Evolutionary conservation across 495 filamentous ascomycete genomes (phyloP).

Genomic region (Apodospora peruviana): DNA sequence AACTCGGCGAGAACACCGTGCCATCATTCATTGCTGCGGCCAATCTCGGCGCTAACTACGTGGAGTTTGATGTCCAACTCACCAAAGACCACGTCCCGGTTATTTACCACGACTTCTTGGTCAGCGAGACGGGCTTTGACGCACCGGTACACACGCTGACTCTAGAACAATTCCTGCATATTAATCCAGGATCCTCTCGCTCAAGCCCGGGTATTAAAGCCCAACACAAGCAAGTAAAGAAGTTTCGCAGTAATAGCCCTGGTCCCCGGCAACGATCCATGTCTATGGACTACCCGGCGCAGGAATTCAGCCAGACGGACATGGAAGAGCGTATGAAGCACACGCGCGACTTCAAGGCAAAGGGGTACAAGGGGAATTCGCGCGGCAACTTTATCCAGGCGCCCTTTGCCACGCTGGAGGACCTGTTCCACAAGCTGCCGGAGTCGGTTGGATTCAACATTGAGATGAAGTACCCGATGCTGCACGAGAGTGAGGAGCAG

Average conservation of each 20-base stretch:
- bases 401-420: constrained; percentile 89
- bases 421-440: constrained; percentile 82
- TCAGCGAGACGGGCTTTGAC: constrained; percentile 97
- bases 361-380: constrained; percentile 92
- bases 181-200: constrained; percentile 53
- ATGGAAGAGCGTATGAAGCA: constrained; percentile 93
- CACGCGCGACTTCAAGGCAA: constrained; percentile 81
- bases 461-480: constrained; percentile 98
- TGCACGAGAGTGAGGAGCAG: constrained; percentile 86
- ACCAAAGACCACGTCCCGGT: constrained; percentile 98
- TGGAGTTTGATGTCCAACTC: constrained; percentile 93
- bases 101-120: constrained; percentile 98
- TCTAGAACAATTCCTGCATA: constrained; percentile 86
- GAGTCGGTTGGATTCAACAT: constrained; percentile 90
- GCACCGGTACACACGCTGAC: constrained; percentile 94
- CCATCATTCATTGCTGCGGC: constrained; percentile 95
- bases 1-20: constrained; percentile 93
- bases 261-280: constrained; percentile 39
- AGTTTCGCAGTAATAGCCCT: constrained; percentile 27
- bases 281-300: constrained; percentile 32
- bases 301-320: constrained; percentile 33
- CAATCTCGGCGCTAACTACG: constrained; percentile 85
- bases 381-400: constrained; percentile 91
- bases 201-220: constrained; percentile 6
- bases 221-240: constrained; percentile 23